Evolutionary conservation across 805 yeast species (phyloP), one percentile per base, ranked within the genome.

Genomic region (Barnettozyma sucrosica): DNA sequence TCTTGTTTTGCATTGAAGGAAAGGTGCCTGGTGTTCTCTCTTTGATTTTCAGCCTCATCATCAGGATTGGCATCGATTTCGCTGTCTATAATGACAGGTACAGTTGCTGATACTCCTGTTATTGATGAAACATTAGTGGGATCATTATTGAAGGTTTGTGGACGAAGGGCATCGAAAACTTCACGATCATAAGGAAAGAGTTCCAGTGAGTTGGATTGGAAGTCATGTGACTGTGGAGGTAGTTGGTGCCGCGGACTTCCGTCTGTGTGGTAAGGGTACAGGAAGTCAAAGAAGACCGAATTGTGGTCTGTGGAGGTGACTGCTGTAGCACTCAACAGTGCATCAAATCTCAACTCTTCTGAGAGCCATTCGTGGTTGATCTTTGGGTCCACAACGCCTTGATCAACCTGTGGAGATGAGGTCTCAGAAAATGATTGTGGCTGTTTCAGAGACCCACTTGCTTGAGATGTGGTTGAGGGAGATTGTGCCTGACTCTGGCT

Each of bases 281-380:
- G 70, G 56, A 79, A 69, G 44, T 81, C 85, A 19, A 80, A 64
- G 50, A 79, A 76, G 48, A 77, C 79, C 5, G 52, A 55, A 28
- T 79, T 71, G 49, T 78, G 83, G 43, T 82, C 81, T 49, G 77
- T 77, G 43, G 65, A 64, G 4, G 67, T 64, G 56, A 78, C 65
- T 0, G 90, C 89, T 5, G 87, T 83, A 0, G 89, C 89, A 0
- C 89, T 82, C 51, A 84, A 66, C 24, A 84, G 64, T 0, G 89
- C 89, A 55, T 84, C 89, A 53, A 81, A 88, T 44, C 85, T 62
- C 41, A 84, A 67, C 57, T 84, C 90, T 47, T 76, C 80, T 14
- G 89, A 80, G 20, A 84, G 69, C 89, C 89, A 83, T 54, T 81
- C 79, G 26, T 53, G 55, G 23, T 50, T 57, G 20, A 52, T 53